Evolutionary conservation across 2,329 filamentous ascomycete species (phyloP).

Genomic region (Gnomoniopsis smithogilvyi): DNA sequence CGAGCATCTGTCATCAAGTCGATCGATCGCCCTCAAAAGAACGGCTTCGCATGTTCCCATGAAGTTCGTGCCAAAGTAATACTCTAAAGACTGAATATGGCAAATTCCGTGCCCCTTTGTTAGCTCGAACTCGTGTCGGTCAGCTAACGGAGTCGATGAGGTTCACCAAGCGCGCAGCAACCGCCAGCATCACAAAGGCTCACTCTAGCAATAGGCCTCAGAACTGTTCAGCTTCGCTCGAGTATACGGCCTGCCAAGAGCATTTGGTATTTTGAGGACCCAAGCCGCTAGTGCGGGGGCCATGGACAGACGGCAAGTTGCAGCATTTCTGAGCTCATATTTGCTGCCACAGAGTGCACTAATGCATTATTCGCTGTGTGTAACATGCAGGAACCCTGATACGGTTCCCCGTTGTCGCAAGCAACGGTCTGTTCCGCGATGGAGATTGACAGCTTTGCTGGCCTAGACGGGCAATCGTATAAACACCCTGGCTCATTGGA

Average conservation of each 20-base stretch:
- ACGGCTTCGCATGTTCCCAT: neutral
- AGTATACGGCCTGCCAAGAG: neutral
- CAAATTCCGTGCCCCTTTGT: neutral
- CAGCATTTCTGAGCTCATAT: neutral
- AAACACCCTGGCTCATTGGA: neutral
- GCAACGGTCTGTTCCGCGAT: neutral
- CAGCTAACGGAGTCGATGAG: neutral
- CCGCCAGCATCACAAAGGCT: neutral
- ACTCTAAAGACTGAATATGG: neutral
- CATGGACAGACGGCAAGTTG: neutral
- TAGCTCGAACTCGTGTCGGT: neutral
- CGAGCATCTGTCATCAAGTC: neutral
- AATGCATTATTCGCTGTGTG: slow-evolving; percentile 1
- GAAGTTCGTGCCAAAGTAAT: neutral
- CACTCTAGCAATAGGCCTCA: neutral
- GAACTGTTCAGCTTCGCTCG: neutral
- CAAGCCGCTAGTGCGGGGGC: neutral
- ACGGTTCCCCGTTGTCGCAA: slow-evolving; percentile 7
- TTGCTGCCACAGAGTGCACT: slow-evolving; percentile 8
- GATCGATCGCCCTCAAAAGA: neutral
- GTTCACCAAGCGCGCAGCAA: neutral
- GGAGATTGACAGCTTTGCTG: neutral
- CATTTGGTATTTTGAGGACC: neutral
- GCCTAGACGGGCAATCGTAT: neutral
- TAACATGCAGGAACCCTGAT: neutral